Base-by-base conservation (phyloP, 768 basidiomycete genomes). In the Lepiota brunneoincarnata region DNA sequence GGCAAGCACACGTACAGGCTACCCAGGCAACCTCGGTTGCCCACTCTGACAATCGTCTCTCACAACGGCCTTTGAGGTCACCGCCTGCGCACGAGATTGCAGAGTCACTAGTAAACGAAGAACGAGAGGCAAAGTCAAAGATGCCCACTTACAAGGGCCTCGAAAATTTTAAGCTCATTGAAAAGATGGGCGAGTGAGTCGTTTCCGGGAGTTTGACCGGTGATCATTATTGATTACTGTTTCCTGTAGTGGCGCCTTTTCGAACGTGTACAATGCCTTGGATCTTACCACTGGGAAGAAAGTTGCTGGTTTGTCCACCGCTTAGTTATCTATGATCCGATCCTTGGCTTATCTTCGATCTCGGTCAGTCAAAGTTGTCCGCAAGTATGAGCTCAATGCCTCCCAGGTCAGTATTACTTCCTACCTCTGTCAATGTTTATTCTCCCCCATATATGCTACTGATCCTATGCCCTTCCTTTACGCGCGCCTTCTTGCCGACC, bases 191-290 rank as follows among this genome's bases (percentile, higher is more conserved):
- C 76, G 92, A 94, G 92, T 94, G 58, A 69, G 92, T 87, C 35
- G 14, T 38, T 49, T 44, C 67, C 63, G 35, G 36, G 41, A 48
- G 26, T 42, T 42, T 69, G 24, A 39, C 28, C 31, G 35, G 51
- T 44, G 18, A 38, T 38, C 37, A 68, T 63, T 37, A 38, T 50
- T 55, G 36, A 53, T 48, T 69, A 31, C 34, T 55, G 40, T 18
- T 45, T 46, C 26, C 23, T 43, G 38, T 63, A 91, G 86, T 63
- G 96, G 96, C 56, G 96, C 96, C 39, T 99, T 99, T 69, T 98
- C 95, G n/a, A 93, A 97, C 66, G 96, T 99, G 7, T 99, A 96
- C 79, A 91, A 91, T 67, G 96, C 93, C 12, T 62, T 88, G 51
- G 90, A 98, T 67, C 76, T 82, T 44, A 73, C 77, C 35, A 87